Evolutionary conservation across 495 filamentous ascomycete species (phyloP).

Genomic region (Aspergillus cavernicola): DNA sequence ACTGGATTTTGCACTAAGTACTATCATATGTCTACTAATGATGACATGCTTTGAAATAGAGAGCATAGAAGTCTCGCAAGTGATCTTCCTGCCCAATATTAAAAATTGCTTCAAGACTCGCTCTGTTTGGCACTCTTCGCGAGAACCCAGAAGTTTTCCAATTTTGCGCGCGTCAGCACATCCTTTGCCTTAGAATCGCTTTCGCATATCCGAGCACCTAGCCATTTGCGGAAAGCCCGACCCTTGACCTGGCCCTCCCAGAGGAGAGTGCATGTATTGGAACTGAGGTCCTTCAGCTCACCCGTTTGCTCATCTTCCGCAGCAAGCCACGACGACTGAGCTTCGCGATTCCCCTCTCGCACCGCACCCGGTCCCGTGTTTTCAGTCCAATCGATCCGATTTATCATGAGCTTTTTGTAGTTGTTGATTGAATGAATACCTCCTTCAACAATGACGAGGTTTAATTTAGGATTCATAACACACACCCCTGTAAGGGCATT

Average conservation of each 20-base stretch:
- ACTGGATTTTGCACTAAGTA: background rate
- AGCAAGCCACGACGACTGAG: conserved; percentile 65
- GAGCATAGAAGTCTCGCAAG: too few species aligned
- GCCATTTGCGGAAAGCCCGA: conserved; percentile 78
- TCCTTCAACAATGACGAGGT: conserved; percentile 86
- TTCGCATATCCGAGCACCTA: conserved; percentile 75
- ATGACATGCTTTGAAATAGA: too few species aligned
- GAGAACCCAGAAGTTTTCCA: conserved; percentile 95
- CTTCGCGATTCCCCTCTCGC: conserved; percentile 57
- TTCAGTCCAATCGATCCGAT: conserved; percentile 93
- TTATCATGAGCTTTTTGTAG: conserved; percentile 87
- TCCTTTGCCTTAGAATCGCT: conserved; percentile 85
- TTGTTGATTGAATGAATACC: conserved; percentile 72
- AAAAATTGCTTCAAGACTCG: conserved; percentile 26
- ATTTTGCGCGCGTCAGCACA: conserved; percentile 69
- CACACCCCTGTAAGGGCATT: conserved; percentile 80
- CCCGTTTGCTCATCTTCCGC: conserved; percentile 72
- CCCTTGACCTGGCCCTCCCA: conserved; percentile 84
- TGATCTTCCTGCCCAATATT: too few species aligned
- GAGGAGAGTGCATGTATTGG: conserved; percentile 74
- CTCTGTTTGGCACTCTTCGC: conserved; percentile 65
- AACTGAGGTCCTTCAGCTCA: conserved; percentile 70
- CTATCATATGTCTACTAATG: background rate
- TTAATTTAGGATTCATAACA: conserved; percentile 83
- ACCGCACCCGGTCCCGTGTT: conserved; percentile 67